Conservation (phyloP, 345 rosid genomes). For the Corchorus capsularis region DNA sequence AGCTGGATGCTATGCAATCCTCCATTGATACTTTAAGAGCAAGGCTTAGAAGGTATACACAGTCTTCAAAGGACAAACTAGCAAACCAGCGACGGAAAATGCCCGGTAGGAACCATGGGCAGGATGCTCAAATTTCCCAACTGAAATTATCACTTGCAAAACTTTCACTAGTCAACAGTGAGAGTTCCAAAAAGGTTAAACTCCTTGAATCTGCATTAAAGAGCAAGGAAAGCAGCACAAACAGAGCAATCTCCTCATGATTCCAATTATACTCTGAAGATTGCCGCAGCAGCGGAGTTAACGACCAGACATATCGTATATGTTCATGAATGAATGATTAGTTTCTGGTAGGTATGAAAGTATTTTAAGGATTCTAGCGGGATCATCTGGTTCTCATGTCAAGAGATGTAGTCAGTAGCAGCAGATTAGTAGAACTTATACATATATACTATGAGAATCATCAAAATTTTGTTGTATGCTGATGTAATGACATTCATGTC, state of each 20-base stretch:
- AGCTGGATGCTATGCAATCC: constrained; percentile 69
- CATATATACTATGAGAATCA: neutral
- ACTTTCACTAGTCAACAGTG: constrained; percentile 70
- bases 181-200: constrained; percentile 66
- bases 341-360: neutral
- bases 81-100: constrained; percentile 43
- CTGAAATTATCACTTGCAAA: constrained; percentile 66
- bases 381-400: too few relatives aligned
- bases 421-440: neutral
- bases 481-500: neutral
- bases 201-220: constrained; percentile 66
- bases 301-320: neutral
- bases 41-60: constrained; percentile 53
- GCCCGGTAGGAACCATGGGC: constrained; percentile 38
- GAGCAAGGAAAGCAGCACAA: constrained; percentile 41
- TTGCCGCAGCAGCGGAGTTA: too few relatives aligned
- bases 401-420: too few relatives aligned
- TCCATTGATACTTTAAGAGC: constrained; percentile 72
- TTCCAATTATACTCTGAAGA: too few relatives aligned
- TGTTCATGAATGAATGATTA: neutral
- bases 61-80: constrained; percentile 40
- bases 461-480: neutral
- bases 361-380: neutral
- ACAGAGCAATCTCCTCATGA: neutral
- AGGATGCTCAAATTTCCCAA: constrained; percentile 60